Evolutionary conservation across 192 early-diverging fungal genomes (phyloP).

Genomic region (Coemansia sp.): DNA sequence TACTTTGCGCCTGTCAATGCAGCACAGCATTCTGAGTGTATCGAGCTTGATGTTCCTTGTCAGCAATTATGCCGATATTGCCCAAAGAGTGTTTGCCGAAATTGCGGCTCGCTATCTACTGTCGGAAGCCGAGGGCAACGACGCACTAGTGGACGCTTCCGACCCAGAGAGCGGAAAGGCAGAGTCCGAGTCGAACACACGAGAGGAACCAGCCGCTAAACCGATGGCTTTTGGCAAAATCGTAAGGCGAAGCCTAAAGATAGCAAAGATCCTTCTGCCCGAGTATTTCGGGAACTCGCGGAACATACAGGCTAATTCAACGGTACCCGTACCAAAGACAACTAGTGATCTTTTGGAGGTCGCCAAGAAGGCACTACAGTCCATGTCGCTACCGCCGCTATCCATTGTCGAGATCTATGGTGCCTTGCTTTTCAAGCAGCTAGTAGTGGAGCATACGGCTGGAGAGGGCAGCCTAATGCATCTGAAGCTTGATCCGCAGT

Average conservation of each 20-base stretch:
- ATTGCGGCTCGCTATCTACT: conserved; percentile 41
- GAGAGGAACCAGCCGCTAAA: neutral
- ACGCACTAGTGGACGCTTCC: neutral
- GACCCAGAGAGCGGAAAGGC: neutral
- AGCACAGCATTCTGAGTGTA: conserved; percentile 54
- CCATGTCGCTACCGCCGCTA: conserved; percentile 29
- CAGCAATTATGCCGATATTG: conserved; percentile 30
- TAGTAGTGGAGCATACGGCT: conserved; percentile 33
- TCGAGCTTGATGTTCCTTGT: conserved; percentile 35
- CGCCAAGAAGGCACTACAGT: conserved; percentile 16
- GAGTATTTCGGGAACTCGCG: conserved; percentile 4
- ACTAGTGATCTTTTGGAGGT: conserved; percentile 24
- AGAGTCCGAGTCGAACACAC: neutral
- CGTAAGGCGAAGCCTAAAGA: neutral
- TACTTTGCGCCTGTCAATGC: conserved; percentile 60
- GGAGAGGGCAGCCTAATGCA: conserved; percentile 1
- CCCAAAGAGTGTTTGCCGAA: conserved; percentile 47
- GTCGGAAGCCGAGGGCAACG: conserved; percentile 1
- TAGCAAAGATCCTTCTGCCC: conserved; percentile 8
- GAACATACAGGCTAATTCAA: neutral
- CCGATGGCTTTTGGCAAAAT: neutral
- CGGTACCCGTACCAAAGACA: conserved; percentile 6
- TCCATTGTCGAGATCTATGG: conserved; percentile 56
- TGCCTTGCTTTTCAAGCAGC: conserved; percentile 45
- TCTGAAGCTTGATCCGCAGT: conserved; percentile 31